phyloP scores from a whole-genome alignment of 2,329 filamentous ascomycete species.

The Exophiala calicioides region DNA sequence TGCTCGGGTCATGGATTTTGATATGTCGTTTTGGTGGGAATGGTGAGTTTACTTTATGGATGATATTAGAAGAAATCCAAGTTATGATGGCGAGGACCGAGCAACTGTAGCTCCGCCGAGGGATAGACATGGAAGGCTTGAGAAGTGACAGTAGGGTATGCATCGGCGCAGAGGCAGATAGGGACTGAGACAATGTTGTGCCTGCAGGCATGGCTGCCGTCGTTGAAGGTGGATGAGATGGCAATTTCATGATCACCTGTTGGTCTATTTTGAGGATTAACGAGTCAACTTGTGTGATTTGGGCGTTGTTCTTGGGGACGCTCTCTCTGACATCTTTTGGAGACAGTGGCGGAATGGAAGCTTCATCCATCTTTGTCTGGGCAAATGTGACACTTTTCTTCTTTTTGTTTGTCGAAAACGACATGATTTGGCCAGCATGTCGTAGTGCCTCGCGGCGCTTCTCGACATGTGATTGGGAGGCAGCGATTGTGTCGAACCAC shows the following conservation, averaged over 20 bases:
- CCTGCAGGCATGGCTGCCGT: too few relatives aligned
- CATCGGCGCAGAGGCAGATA: slow-evolving; percentile 9
- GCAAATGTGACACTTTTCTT: too few relatives aligned
- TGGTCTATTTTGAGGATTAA: too few relatives aligned
- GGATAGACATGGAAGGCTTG: slow-evolving; percentile 20
- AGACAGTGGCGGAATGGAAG: too few relatives aligned
- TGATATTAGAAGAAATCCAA: slow-evolving; percentile 31
- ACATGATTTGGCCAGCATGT: slow-evolving; percentile 10
- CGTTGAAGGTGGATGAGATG: neutral
- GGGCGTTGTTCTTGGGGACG: too few relatives aligned
- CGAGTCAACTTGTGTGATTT: too few relatives aligned
- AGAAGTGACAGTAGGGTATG: slow-evolving; percentile 30
- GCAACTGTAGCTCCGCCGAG: slow-evolving; percentile 33
- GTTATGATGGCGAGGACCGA: slow-evolving; percentile 33
- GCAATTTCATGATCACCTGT: neutral
- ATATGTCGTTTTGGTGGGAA: slow-evolving; percentile 36
- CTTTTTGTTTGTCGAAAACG: neutral
- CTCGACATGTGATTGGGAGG: slow-evolving; percentile 15
- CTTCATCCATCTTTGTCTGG: neutral
- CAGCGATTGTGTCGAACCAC: slow-evolving; percentile 22
- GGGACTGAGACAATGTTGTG: too few relatives aligned
- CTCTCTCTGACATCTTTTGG: too few relatives aligned
- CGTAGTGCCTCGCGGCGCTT: slow-evolving; percentile 21
- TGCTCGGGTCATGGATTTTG: slow-evolving; percentile 34
- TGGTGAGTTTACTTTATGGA: slow-evolving; percentile 28